phyloP scores from a whole-genome alignment of 495 filamentous ascomycete genomes.

The Hyaloscypha finlandica region DNA sequence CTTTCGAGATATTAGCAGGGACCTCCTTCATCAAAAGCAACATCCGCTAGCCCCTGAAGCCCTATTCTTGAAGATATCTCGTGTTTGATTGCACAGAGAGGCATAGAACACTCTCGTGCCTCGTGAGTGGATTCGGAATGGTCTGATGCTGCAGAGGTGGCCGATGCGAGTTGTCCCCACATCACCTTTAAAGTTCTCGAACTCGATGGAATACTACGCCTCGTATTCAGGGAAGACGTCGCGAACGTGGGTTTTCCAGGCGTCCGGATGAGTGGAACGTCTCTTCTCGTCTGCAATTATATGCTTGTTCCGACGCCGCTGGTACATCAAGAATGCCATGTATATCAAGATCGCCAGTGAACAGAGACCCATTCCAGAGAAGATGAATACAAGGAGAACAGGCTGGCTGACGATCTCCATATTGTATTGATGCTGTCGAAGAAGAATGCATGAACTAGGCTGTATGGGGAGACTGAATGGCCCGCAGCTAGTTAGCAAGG shows the following conservation, averaged over 20 bases:
- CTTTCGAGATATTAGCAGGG: no score
- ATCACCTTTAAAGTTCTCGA: not conserved
- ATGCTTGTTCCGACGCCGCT: not conserved
- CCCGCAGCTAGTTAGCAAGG: no score
- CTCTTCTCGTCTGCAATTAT: not conserved
- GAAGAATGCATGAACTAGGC: not conserved
- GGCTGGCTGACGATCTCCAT: slow-evolving; percentile 14
- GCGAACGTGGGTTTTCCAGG: not conserved
- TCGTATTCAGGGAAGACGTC: not conserved
- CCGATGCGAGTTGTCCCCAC: not conserved
- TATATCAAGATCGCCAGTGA: slow-evolving; percentile 12
- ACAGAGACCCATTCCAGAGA: slow-evolving; percentile 15
- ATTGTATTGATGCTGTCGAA: not conserved
- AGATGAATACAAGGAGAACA: slow-evolving; percentile 14
- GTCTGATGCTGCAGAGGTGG: no score
- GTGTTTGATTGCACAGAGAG: no score
- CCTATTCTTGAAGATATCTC: no score
- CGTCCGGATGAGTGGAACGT: not conserved
- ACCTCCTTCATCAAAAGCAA: no score
- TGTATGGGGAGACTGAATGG: not conserved
- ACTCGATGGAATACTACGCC: not conserved
- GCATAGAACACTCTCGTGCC: no score
- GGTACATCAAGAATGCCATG: slow-evolving; percentile 11
- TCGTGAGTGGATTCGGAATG: no score
- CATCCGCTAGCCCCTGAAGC: no score